A percentile compares a stretch with the other conserved stretches of the same genome.
Conservation (phyloP, 352 stramenopile species). For the Peronospora tabacina region DNA sequence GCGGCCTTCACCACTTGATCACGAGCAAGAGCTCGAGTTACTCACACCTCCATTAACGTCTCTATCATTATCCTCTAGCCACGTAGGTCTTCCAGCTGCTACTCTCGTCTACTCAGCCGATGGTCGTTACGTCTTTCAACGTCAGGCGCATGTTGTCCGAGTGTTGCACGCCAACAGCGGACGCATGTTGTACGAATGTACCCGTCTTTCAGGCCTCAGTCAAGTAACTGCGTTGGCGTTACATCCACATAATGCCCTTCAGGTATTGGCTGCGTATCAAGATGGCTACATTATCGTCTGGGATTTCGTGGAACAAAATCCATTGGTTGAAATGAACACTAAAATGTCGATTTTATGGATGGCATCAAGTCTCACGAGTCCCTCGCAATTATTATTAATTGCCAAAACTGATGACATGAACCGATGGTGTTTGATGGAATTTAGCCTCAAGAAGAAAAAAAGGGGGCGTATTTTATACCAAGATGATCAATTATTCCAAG, state of each 20-base stretch:
- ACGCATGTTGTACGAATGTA: slow-evolving; percentile 66
- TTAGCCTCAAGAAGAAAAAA: slow-evolving; percentile 66
- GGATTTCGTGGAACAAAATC: slow-evolving; percentile 71
- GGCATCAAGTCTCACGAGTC: slow-evolving; percentile 41
- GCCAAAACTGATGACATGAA: slow-evolving; percentile 16
- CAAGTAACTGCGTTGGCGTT: slow-evolving; percentile 46
- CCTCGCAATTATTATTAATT: slow-evolving; percentile 59
- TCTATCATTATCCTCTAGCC: not conserved
- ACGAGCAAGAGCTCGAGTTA: slow-evolving; percentile 22
- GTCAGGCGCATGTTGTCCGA: slow-evolving; percentile 60
- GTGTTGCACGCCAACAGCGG: slow-evolving; percentile 67
- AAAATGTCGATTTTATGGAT: slow-evolving; percentile 61
- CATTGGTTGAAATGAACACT: slow-evolving; percentile 44
- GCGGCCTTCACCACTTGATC: slow-evolving; percentile 4
- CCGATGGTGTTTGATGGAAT: slow-evolving; percentile 53
- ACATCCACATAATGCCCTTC: slow-evolving; percentile 62
- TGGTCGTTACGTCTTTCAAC: slow-evolving; percentile 73
- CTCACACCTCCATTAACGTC: slow-evolving; percentile 22
- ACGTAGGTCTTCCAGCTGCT: slow-evolving; percentile 9
- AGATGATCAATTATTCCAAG: slow-evolving; percentile 42
- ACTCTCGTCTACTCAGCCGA: slow-evolving; percentile 56
- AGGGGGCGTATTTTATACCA: slow-evolving; percentile 40
- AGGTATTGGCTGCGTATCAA: slow-evolving; percentile 59
- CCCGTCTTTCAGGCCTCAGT: slow-evolving; percentile 24
- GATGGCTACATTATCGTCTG: slow-evolving; percentile 62